Evolutionary conservation across 2,329 filamentous ascomycete species (phyloP).

Genomic region (Coniella vitis): DNA sequence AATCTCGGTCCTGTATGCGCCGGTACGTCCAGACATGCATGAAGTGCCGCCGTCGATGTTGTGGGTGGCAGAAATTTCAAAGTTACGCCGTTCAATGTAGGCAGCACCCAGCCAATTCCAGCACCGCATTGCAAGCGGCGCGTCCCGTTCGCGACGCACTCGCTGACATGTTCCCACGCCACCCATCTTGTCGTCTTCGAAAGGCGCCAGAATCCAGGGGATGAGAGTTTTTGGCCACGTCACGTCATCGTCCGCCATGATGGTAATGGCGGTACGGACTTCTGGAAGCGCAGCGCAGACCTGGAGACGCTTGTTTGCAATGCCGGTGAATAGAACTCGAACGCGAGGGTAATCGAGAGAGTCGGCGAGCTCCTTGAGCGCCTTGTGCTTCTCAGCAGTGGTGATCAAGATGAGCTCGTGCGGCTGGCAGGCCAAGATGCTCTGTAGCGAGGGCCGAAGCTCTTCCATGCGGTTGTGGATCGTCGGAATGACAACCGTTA

Average conservation of each 20-base stretch:
- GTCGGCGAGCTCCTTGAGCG: conserved; percentile 59
- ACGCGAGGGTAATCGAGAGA: conserved; percentile 56
- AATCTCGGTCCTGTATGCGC: conserved; percentile 85
- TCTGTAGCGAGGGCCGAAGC: conserved; percentile 71
- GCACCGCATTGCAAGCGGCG: conserved; percentile 52
- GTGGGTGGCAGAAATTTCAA: conserved; percentile 92
- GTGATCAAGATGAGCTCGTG: conserved; percentile 78
- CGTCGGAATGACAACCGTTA: conserved; percentile 89
- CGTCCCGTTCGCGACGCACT: conserved; percentile 61
- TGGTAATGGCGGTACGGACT: conserved; percentile 74
- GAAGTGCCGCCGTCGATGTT: conserved; percentile 94
- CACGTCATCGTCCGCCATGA: conserved; percentile 95
- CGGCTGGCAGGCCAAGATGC: conserved; percentile 64
- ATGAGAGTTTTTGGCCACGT: conserved; percentile 82
- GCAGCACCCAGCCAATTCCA: conserved; percentile 89
- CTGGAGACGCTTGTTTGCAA: conserved; percentile 93
- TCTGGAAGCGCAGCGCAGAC: conserved; percentile 86
- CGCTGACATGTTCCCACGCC: conserved; percentile 90
- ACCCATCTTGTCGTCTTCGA: conserved; percentile 76
- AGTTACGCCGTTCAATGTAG: conserved; percentile 90
- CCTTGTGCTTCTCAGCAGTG: conserved; percentile 69
- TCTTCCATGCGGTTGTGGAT: conserved; percentile 84
- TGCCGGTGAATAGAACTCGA: conserved; percentile 66
- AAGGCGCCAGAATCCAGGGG: conserved; percentile 87
- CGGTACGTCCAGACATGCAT: conserved; percentile 90